Evolutionary conservation across 768 basidiomycete species (phyloP).

Genomic region (Podaxis pistillaris): DNA sequence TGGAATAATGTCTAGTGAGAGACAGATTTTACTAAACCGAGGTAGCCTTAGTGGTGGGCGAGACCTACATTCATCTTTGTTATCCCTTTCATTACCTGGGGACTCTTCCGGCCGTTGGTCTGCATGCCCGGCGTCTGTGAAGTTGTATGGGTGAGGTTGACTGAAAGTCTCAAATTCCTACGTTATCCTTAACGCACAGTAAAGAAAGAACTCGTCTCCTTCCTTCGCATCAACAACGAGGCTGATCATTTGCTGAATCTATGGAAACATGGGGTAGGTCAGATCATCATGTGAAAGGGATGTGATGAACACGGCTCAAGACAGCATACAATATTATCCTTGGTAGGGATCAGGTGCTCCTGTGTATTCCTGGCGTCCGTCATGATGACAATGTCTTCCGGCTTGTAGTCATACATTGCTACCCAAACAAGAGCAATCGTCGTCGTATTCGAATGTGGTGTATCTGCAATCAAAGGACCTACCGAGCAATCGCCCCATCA

Average conservation of each 20-base stretch:
- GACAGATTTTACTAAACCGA: neutral
- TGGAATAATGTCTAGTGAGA: slow-evolving; percentile 15
- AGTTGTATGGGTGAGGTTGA: neutral
- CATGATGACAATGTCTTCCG: slow-evolving; percentile 1
- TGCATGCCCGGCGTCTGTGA: slow-evolving; percentile 18
- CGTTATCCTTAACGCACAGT: neutral
- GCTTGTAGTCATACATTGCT: neutral
- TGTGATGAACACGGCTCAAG: neutral
- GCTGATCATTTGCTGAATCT: neutral
- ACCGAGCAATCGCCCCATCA: slow-evolving; percentile 13
- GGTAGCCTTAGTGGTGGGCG: too few species aligned
- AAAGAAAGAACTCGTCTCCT: neutral
- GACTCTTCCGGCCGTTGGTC: slow-evolving; percentile 2
- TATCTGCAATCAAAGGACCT: neutral
- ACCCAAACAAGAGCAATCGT: neutral
- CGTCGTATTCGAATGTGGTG: neutral
- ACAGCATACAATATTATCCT: neutral
- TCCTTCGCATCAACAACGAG: neutral
- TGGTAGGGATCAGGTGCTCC: neutral
- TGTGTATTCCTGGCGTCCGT: neutral
- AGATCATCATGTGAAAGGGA: neutral
- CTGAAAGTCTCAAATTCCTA: neutral
- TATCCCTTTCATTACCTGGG: slow-evolving; percentile 13
- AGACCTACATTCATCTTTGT: slow-evolving; percentile 17
- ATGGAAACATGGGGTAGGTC: neutral